Base-by-base conservation (phyloP, 768 basidiomycete genomes). In the Tylopilus vinaceipallidus region DNA sequence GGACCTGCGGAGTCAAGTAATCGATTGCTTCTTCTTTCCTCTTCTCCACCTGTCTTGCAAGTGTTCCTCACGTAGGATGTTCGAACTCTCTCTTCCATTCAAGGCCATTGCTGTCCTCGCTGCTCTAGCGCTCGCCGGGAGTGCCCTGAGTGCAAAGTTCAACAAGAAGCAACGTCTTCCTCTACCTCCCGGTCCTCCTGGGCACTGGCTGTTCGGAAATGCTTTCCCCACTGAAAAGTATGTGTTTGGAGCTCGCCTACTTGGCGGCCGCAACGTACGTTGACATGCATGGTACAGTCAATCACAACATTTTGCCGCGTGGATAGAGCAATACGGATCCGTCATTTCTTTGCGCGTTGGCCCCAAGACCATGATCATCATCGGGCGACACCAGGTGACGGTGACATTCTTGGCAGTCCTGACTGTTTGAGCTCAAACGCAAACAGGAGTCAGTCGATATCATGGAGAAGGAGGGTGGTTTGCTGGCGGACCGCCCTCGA, bases 401-500 rank as follows among this genome's bases (percentile, higher is more conserved):
- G 8, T 14, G 10, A 22, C 3, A 3, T 37, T 22, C 16, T n/a
- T 36, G 13, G 6, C 2, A n/a, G 27, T 14, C 7, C 6, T 24
- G 3, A 23, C 8, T 11, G 16, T 17, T n/a, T 22, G 2, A 37
- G 12, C 20, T 2, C 37, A 33, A 39, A 32, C 34, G 10, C n/a
- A 10, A 6, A 10, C 63, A 83, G 62, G 81, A 81, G 32, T 82
- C 83, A 0, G 73, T 83, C 0, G 82, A 84, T 19, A 77, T 85
- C 48, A 80, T 85, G 81, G 83, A 85, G 58, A 79, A 79, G 44
- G 79, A 84, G 54, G 82, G 83, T n/a, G 75, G 77, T 4, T 54
- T 71, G 4, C 64, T 79, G n/a, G 77, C 75, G 1, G 83, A 83
- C 56, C 69, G 83, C 42, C 83, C 83, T 19, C 63, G 68, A 3